Conservation (phyloP, 2,329 filamentous ascomycete genomes). For the Trichoderma endophyticum region DNA sequence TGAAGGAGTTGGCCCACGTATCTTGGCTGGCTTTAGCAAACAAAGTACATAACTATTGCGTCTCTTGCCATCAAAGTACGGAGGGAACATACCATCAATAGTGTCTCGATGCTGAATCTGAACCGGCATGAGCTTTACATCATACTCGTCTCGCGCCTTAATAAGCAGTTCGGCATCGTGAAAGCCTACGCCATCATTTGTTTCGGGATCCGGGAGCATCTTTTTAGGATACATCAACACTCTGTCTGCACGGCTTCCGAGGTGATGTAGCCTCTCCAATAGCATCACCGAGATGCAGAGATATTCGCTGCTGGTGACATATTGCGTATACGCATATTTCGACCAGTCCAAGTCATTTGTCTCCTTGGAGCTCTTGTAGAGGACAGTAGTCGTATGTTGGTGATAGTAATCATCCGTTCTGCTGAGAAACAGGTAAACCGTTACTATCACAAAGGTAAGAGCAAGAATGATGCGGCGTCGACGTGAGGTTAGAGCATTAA, state of each 20-base stretch:
- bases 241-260: constrained; percentile 43
- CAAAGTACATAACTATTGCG: not conserved
- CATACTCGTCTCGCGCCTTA: constrained; percentile 44
- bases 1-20: constrained; percentile 63
- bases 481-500: not conserved
- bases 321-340: constrained; percentile 47
- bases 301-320: constrained; percentile 46
- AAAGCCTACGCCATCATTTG: constrained; percentile 23
- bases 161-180: constrained; percentile 36
- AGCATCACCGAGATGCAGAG: constrained; percentile 52
- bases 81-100: constrained; percentile 24
- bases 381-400: not conserved
- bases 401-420: not conserved
- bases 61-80: not conserved
- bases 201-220: constrained; percentile 33
- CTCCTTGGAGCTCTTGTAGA: not conserved
- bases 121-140: constrained; percentile 43
- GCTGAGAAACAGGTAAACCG: not conserved
- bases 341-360: constrained; percentile 39
- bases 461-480: not conserved
- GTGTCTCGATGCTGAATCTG: constrained; percentile 37
- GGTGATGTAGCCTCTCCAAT: constrained; percentile 42
- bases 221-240: constrained; percentile 45
- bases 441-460: not conserved
- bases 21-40: constrained; percentile 24